phyloP scores from a whole-genome alignment of 352 stramenopile genomes.

The Pythium monospermum region DNA sequence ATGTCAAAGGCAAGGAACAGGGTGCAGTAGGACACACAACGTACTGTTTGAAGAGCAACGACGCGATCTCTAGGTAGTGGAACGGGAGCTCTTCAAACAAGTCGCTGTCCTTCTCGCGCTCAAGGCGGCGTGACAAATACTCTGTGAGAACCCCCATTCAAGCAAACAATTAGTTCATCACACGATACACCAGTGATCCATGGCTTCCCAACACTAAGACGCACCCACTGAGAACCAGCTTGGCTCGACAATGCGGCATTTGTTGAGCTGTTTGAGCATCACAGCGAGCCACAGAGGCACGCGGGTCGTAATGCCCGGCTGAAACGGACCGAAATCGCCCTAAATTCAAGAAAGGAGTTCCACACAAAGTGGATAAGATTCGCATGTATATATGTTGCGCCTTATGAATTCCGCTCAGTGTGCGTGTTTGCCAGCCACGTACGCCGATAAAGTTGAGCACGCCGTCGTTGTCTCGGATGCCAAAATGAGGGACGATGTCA shows the following conservation, averaged over 20 bases:
- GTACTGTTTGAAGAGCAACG: constrained; percentile 81
- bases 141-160: constrained; percentile 31
- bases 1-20: neutral
- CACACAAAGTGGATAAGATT: neutral
- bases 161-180: neutral
- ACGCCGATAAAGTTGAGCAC: constrained; percentile 79
- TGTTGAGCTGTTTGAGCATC: constrained; percentile 86
- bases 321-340: constrained; percentile 87
- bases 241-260: constrained; percentile 78
- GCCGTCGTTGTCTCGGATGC: constrained; percentile 68
- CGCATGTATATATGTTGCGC: neutral
- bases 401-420: no score
- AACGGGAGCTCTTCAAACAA: constrained; percentile 80
- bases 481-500: constrained; percentile 81
- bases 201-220: no score
- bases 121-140: constrained; percentile 46
- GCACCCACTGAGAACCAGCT: constrained; percentile 78
- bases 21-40: no score
- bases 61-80: constrained; percentile 85
- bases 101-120: constrained; percentile 70
- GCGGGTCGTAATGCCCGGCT: constrained; percentile 75
- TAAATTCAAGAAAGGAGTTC: no score
- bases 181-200: neutral
- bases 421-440: no score
- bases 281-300: constrained; percentile 88